Percentiles rank a stretch among this genome's conserved stretches.
Conservation (phyloP, 805 yeast genomes). For the Starmera amethionina region DNA sequence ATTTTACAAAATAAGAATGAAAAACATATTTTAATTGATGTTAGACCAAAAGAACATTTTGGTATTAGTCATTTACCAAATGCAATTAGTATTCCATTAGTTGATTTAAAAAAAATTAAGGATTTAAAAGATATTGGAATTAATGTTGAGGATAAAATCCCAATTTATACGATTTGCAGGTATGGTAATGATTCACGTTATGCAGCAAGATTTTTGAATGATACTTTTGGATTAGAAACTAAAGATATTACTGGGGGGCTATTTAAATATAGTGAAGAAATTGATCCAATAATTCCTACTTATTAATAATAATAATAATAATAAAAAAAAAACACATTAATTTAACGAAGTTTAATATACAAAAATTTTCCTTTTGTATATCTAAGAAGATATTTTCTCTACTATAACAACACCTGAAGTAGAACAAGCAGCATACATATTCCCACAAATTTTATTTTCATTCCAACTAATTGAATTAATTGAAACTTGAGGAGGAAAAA, state of each 20-base stretch:
- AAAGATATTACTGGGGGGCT: slow-evolving; percentile 77
- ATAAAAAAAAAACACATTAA: neutral
- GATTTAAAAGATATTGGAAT: slow-evolving; percentile 18
- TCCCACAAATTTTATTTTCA: slow-evolving; percentile 33
- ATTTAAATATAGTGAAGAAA: slow-evolving; percentile 48
- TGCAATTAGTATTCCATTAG: slow-evolving; percentile 57
- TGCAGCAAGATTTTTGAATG: slow-evolving; percentile 51
- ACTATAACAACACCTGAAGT: slow-evolving; percentile 41
- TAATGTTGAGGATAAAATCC: slow-evolving; percentile 16
- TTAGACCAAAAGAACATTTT: slow-evolving; percentile 72
- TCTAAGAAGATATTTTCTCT: slow-evolving; percentile 20
- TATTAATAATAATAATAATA: slow-evolving; percentile 29
- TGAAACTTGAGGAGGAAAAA: slow-evolving; percentile 40
- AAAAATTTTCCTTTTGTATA: neutral
- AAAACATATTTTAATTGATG: slow-evolving; percentile 49
- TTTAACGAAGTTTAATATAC: neutral
- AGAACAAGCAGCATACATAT: slow-evolving; percentile 43
- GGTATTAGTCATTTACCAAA: slow-evolving; percentile 50
- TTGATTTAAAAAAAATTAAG: slow-evolving; percentile 29
- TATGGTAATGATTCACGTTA: slow-evolving; percentile 86
- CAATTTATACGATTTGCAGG: slow-evolving; percentile 64
- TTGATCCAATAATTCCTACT: slow-evolving; percentile 54
- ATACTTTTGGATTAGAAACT: slow-evolving; percentile 38
- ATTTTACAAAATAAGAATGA: slow-evolving; percentile 1
- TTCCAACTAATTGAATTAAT: slow-evolving; percentile 51